These are phyloP conservation scores for Trichoderma cornu-damae DNA, from an alignment of 2,329 filamentous ascomycete species.

Conservation along the genomic window DNA sequence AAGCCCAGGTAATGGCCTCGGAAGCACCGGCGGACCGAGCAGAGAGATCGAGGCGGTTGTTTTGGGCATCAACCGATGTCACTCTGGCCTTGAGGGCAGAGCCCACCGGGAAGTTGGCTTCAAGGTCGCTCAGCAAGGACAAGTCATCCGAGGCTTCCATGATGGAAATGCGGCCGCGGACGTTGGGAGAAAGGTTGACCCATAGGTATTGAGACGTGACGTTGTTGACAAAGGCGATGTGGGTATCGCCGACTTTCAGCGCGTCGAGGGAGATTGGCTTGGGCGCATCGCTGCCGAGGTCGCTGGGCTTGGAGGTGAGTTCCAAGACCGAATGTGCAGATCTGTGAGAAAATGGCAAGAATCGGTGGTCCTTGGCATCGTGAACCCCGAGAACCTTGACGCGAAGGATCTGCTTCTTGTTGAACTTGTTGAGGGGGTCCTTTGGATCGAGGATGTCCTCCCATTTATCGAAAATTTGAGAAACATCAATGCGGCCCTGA, in stretches of 20 bases:
- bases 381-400: conserved; percentile 83
- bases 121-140: conserved; percentile 68
- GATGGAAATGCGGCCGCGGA: conserved; percentile 75
- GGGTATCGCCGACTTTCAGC: conserved; percentile 64
- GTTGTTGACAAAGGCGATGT: conserved; percentile 89
- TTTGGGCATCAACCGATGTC: conserved; percentile 64
- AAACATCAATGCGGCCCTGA: conserved; percentile 88
- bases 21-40: conserved; percentile 55
- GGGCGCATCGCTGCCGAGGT: conserved; percentile 45
- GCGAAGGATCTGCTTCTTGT: conserved; percentile 61
- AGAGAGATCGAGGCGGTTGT: conserved; percentile 78
- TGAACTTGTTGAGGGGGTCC: conserved; percentile 68
- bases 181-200: conserved; percentile 84
- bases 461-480: conserved; percentile 84
- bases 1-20: conserved; percentile 58
- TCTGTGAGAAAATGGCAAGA: conserved; percentile 85
- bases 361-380: conserved; percentile 83
- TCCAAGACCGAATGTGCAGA: conserved; percentile 79
- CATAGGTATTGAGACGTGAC: conserved; percentile 73
- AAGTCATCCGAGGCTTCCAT: conserved; percentile 86
- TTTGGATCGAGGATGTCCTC: conserved; percentile 81
- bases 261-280: conserved; percentile 64
- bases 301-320: conserved; percentile 72
- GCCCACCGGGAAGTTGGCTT: conserved; percentile 80
- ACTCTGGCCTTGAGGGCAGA: conserved; percentile 79